Percentiles rank a stretch among this genome's conserved stretches.
Conservation (phyloP, 2,329 filamentous ascomycete species). For the Ilyonectria destructans region DNA sequence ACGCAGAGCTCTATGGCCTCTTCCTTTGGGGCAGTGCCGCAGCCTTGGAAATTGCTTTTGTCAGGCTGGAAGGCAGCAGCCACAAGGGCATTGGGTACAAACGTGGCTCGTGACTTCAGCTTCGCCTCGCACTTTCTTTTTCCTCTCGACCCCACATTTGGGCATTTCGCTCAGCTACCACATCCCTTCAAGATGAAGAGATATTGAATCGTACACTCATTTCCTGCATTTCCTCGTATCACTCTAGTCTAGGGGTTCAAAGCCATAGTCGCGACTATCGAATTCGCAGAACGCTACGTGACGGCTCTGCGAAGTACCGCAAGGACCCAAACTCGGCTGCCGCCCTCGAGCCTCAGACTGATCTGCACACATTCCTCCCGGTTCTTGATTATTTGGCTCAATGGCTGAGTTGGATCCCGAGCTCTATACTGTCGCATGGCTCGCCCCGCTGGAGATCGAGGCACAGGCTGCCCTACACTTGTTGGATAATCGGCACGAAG, state of each 20-base stretch:
- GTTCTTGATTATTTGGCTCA: constrained; percentile 1
- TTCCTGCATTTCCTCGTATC: neutral
- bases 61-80: neutral
- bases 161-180: neutral
- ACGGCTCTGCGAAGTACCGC: neutral
- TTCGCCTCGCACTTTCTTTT: neutral
- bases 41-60: neutral
- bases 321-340: neutral
- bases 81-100: neutral
- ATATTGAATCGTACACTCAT: neutral
- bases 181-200: neutral
- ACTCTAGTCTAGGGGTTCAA: neutral
- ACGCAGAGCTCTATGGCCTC: too few species aligned
- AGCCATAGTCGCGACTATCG: neutral
- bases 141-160: neutral
- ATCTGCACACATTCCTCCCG: neutral
- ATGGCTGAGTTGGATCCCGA: constrained; percentile 34
- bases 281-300: neutral
- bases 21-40: neutral
- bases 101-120: neutral
- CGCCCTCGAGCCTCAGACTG: neutral
- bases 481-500: constrained; percentile 53
- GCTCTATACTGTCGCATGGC: constrained; percentile 56
- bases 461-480: constrained; percentile 54
- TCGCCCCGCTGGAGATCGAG: constrained; percentile 58